Evolutionary conservation across 768 basidiomycete genomes (phyloP).

Genomic region (Mrakia blollopis): DNA sequence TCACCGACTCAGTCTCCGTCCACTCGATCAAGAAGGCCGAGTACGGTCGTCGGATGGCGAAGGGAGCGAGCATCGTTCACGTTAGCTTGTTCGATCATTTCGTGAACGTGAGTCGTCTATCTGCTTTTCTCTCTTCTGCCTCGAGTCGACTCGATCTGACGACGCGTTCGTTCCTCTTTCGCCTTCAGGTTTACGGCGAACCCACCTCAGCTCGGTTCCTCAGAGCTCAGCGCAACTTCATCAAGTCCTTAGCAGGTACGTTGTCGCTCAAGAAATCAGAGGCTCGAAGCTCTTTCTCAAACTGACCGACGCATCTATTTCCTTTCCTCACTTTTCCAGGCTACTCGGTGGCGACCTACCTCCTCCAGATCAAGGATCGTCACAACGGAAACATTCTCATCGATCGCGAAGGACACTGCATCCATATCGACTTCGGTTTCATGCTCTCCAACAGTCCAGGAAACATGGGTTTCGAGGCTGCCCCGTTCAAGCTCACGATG

Average conservation of each 20-base stretch:
- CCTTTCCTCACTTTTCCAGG: conserved; percentile 48
- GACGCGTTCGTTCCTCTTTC: conserved; percentile 6
- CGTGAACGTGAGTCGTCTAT: conserved; percentile 58
- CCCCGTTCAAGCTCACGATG: conserved; percentile 90
- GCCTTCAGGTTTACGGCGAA: conserved; percentile 75
- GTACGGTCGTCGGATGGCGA: conserved; percentile 79
- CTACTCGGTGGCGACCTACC: conserved; percentile 91
- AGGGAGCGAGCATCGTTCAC: conserved; percentile 67
- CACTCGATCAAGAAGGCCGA: conserved; percentile 99
- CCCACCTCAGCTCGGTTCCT: conserved; percentile 78
- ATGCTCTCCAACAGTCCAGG: conserved; percentile 96
- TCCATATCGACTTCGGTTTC: conserved; percentile 94
- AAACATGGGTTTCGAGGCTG: conserved; percentile 97
- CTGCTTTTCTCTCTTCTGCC: background rate
- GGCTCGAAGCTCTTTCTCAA: too few species aligned
- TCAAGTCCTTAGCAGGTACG: conserved; percentile 76
- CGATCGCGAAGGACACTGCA: conserved; percentile 85
- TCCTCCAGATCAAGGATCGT: conserved; percentile 95
- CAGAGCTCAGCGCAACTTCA: conserved; percentile 89
- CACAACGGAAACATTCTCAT: conserved; percentile 98
- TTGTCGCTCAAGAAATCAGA: background rate
- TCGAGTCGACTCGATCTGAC: background rate
- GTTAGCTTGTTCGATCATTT: conserved; percentile 92
- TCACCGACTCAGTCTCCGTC: conserved; percentile 95
- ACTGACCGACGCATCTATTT: background rate